Base-by-base conservation (phyloP, 768 basidiomycete genomes). In the Ramaria sp. region DNA sequence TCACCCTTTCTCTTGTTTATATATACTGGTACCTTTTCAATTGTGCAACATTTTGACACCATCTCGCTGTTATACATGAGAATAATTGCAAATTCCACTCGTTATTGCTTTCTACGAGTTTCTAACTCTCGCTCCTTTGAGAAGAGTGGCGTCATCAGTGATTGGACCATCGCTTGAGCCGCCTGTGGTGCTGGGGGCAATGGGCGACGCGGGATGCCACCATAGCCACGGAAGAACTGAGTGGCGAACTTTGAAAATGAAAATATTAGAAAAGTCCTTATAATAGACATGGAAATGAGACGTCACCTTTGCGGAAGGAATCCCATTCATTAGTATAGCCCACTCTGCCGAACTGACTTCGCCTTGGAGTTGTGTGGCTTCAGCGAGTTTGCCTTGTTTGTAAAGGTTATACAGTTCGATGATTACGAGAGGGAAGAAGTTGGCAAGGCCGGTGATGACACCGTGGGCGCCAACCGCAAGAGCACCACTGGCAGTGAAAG, bases 401-500 rank as follows among this genome's bases (percentile, higher is more conserved):
- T 37, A 61, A 16, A 57, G 18, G 16, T 54, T 28, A 30, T 45
- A 53, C 12, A 61, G 45, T 22, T 60, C 24, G 20, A 61, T 1
- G 42, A 45, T 41, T 42, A 39, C 39, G 18, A 25, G 53, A 27
- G 53, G 53, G 43, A 55, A 55, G 44, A 55, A 55, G 53, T 94
- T 94, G 6, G 78, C 89, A n/a, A 94, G 79, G 45, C 92, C 92
- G 36, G 87, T 91, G 65, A 95, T 95, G 44, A 88, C 89, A 48
- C 93, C 93, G 61, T 93, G 84, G 1, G 77, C 89, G 57, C 83
- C 81, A 12, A 60, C 58, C 8, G 59, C 58, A 9, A 60, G 49
- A 3, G 57, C 57, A 8, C 58, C 58, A 16, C 58, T 56, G 24
- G 57, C n/a, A 50, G 15, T 22, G n/a, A 32, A n/a, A 27, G 7